Percentiles rank a stretch among this genome's conserved stretches.
These are phyloP conservation scores for Pythium dissotocum DNA, from an alignment of 352 stramenopile species.

Conservation along the genomic window DNA sequence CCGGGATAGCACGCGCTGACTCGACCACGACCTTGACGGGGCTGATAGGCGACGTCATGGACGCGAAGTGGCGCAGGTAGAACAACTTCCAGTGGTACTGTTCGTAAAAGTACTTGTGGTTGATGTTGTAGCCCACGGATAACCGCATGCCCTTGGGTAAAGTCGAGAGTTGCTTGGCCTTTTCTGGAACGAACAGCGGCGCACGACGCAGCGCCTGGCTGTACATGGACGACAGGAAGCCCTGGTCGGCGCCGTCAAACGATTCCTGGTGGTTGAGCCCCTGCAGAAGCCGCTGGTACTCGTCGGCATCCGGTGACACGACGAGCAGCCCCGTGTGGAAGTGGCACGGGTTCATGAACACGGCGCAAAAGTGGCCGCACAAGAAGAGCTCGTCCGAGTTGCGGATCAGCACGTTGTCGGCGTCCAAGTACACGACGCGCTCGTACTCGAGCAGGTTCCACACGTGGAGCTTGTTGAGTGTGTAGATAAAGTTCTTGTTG, in stretches of 20 bases:
- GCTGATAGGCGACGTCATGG: conserved; percentile 86
- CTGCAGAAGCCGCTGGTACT: conserved; percentile 76
- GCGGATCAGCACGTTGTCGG: conserved; percentile 89
- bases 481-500: conserved; percentile 92
- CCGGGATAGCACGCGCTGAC: conserved; percentile 73
- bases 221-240: conserved; percentile 88
- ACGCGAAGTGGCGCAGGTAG: conserved; percentile 81
- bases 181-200: conserved; percentile 65
- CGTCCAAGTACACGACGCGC: conserved; percentile 89
- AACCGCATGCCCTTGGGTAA: conserved; percentile 72
- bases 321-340: conserved; percentile 89
- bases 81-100: conserved; percentile 90
- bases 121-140: conserved; percentile 89
- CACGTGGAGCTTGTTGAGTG: conserved; percentile 89
- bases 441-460: conserved; percentile 92
- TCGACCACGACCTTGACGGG: conserved; percentile 85
- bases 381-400: conserved; percentile 89
- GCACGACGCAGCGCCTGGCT: conserved; percentile 70
- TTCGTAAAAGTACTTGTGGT: conserved; percentile 91
- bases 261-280: conserved; percentile 62
- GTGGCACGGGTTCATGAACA: conserved; percentile 92
- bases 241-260: conserved; percentile 83
- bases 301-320: conserved; percentile 65
- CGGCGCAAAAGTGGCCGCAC: conserved; percentile 84
- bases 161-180: conserved; percentile 40